A percentile compares a stretch with the other conserved stretches of the same genome.
phyloP scores from a whole-genome alignment of 202 grass and related monocot species.

The Schoenoplectus triqueter region DNA sequence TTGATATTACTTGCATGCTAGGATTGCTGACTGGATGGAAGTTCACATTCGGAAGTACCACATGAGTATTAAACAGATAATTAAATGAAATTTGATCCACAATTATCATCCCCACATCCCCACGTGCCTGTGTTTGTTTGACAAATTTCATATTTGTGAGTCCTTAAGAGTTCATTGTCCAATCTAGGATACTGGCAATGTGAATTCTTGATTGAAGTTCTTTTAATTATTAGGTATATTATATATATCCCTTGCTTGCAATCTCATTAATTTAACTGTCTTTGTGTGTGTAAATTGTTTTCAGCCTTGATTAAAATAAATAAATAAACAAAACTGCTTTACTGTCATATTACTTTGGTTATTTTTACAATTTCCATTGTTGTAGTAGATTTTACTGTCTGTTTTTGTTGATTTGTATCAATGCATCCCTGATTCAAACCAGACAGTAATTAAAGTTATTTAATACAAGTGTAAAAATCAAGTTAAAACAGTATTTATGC shows the following conservation, averaged over 20 bases:
- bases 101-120: background rate
- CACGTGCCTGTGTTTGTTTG: slow-evolving; percentile 4
- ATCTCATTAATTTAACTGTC: background rate
- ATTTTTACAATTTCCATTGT: background rate
- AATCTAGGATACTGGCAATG: background rate
- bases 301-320: background rate
- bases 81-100: background rate
- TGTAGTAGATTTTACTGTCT: background rate
- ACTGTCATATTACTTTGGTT: background rate
- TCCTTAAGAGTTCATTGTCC: background rate
- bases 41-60: background rate
- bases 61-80: background rate
- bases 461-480: background rate
- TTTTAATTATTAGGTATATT: background rate
- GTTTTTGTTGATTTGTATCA: background rate
- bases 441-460: background rate
- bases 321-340: background rate
- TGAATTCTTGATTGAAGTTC: background rate
- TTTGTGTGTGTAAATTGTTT: background rate
- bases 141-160: background rate
- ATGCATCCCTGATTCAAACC: background rate
- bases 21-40: background rate
- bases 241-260: background rate
- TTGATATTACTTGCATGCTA: background rate
- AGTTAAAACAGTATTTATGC: background rate